A percentile compares a stretch with the other conserved stretches of the same genome.
Evolutionary conservation across 768 basidiomycete genomes (phyloP).

Genomic region (Suillus paluster): DNA sequence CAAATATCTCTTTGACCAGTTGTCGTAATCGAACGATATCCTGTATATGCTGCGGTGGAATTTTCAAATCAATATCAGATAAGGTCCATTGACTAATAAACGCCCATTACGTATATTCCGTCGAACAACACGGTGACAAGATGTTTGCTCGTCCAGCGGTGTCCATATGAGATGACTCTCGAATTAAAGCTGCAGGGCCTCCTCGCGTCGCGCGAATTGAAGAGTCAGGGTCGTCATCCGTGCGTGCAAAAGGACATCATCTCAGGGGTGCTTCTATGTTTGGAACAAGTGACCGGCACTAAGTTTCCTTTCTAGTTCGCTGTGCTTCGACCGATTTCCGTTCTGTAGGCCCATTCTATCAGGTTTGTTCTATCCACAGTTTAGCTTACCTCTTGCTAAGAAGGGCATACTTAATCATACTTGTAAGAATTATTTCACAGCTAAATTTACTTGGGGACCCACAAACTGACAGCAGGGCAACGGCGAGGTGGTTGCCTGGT

Average conservation of each 20-base stretch:
- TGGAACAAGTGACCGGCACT: background rate
- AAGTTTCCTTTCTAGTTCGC: background rate
- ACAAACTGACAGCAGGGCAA: background rate
- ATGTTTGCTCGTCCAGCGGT: background rate
- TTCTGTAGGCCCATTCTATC: constrained; percentile 1
- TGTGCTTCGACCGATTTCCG: background rate
- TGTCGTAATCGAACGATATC: background rate
- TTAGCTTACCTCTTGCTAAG: background rate
- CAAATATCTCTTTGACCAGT: background rate
- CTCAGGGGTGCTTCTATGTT: background rate
- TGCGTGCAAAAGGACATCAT: background rate
- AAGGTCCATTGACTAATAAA: background rate
- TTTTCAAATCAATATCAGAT: background rate
- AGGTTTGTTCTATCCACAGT: background rate
- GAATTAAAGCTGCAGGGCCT: too few species aligned
- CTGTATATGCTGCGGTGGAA: background rate
- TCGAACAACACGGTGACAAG: background rate
- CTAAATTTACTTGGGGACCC: background rate
- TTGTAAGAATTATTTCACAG: background rate
- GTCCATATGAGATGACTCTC: too few species aligned
- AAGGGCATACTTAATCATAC: background rate
- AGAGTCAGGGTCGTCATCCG: too few species aligned
- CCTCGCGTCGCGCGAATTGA: too few species aligned
- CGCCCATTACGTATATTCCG: background rate
- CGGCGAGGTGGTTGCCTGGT: background rate